Evolutionary conservation across 2,329 filamentous ascomycete species (phyloP), one percentile per base, ranked within the genome.

Genomic region (Chalara sp.): DNA sequence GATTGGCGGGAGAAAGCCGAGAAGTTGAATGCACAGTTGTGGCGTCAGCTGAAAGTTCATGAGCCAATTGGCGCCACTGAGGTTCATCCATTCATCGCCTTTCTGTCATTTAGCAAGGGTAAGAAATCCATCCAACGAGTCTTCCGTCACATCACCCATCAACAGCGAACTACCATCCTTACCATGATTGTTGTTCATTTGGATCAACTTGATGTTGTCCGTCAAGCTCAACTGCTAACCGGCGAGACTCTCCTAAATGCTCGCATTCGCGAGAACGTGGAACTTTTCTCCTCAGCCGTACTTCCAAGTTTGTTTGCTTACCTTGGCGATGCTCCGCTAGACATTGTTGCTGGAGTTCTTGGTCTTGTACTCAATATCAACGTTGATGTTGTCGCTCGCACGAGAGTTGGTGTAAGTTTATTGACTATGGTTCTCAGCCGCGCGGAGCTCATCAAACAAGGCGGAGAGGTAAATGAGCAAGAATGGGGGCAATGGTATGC

Each of bases 161-260:
- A 96, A 65, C 91, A 97, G 70, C 88, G 92, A 46, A 91, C 93
- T 28, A 97, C 91, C 1, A 89, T 97, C 56, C 76, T 99, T 55
- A 99, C 93, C 5, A 92, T 99, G 79, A 92, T 99, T 58, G 82
- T 95, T 53, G 85, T 96, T 47, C 90, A 97, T 62, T 82, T 99
- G 32, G 93, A 97, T 67, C 83, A 87, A 58, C 78, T 99, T 40
- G 90, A 96, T 61, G 92, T 99, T 46, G 86, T 97, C 52, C 83
- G 87, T 50, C 81, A 86, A 50, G 91, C 87, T 1, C 83, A 89
- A 58, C 82, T 91, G 45, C 79, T 78, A 7, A 79, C 82, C 6
- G 87, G 86, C 12, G 87, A 95, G 63, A 75, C 78, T 1, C 81
- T 86, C 46, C 71, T 89, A n/a, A 83, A 90, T 54, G 76, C 84